Evolutionary conservation across 805 yeast genomes (phyloP), one percentile per base, ranked within the genome.

Genomic region (Metschnikowia proteae): DNA sequence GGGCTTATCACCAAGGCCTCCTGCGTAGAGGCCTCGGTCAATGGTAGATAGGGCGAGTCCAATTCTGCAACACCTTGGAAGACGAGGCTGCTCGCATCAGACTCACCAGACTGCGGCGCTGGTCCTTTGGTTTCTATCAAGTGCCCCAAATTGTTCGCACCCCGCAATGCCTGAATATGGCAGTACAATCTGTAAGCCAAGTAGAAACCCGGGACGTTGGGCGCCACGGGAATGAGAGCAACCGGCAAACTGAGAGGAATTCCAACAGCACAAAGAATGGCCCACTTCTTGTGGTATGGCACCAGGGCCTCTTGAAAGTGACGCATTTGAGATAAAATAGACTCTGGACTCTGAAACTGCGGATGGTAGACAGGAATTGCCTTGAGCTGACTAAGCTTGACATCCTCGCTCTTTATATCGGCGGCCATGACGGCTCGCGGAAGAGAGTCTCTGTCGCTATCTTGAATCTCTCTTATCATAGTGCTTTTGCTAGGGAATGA

Each of bases 191-290:
- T 74, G 62, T 86, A 91, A 3, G 86, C 74, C 38, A 91, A 66
- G 60, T 89, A 92, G 60, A 92, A 86, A 0, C 96, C 96, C 0
- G 98, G 98, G 22, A 91, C 79, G 59, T 91, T 91, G 22, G 98
- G 98, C 3, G 90, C 64, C n/a, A 91, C 74, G 0, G 98, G 98
- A 0, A 92, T 61, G 38, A 89, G 57, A 0, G 88, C 90, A 38
- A 91, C 64, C 2, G 98, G 98, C 3, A 88, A 57, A 0, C 95
- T 82, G 39, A 91, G 54, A 1, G 97, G 97, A 3, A 92, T 65
- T 3, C 82, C 82, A 11, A 83, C 50, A 1, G 79, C 74, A 55
- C 86, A 80, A 34, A 71, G 54, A 2, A 78, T 41, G 53, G 85
- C 74, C 56, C 78, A 77, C 59, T 78, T 83, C 45, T 65, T 66